A percentile compares a stretch with the other conserved stretches of the same genome.
Evolutionary conservation across 164 flowering plant species (phyloP).

Genomic region (Akebia trifoliata): DNA sequence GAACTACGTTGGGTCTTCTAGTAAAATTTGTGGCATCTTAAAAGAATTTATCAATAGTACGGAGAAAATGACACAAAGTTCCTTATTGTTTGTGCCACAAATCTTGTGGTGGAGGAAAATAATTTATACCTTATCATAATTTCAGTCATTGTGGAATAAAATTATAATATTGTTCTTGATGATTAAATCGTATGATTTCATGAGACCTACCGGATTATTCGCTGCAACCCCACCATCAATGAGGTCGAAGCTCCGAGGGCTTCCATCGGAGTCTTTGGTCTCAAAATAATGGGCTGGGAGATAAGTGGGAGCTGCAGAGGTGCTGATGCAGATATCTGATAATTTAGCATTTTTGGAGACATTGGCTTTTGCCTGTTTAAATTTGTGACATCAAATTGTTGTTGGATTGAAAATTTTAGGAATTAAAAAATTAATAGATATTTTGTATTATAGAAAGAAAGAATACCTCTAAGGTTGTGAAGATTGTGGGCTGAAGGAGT

Average conservation of each 20-base stretch:
- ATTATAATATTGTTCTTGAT: neutral
- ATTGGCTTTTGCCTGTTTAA: slow-evolving; percentile 14
- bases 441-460: too few relatives aligned
- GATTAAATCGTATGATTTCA: neutral
- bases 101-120: too few relatives aligned
- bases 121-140: too few relatives aligned
- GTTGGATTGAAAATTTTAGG: too few relatives aligned
- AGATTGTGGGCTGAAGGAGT: slow-evolving; percentile 18
- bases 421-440: too few relatives aligned
- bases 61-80: too few relatives aligned
- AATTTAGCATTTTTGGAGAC: slow-evolving; percentile 19
- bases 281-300: slow-evolving; percentile 12
- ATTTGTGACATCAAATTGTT: neutral
- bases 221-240: slow-evolving; percentile 40
- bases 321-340: slow-evolving; percentile 31
- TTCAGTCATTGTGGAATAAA: neutral
- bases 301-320: slow-evolving; percentile 40
- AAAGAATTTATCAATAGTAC: too few relatives aligned
- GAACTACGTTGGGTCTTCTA: too few relatives aligned
- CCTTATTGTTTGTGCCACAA: too few relatives aligned
- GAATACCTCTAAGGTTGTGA: slow-evolving; percentile 15
- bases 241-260: slow-evolving; percentile 15
- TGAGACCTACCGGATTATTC: slow-evolving; percentile 30
- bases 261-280: slow-evolving; percentile 20
- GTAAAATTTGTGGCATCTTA: too few relatives aligned